phyloP scores from a whole-genome alignment of 306 rosid species.

The Urtica urens region DNA sequence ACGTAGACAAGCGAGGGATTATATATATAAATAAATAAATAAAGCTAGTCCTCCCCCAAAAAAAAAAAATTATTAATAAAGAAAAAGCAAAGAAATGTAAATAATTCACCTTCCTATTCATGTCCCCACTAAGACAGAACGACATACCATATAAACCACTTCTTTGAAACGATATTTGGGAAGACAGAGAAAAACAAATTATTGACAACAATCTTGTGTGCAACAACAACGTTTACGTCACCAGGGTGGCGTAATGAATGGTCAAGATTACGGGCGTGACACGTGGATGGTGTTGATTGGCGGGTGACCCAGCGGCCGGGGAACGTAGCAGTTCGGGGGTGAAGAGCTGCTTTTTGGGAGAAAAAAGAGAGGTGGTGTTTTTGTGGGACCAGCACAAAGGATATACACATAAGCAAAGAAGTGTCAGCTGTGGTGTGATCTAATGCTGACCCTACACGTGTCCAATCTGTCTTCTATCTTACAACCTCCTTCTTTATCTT shows the following conservation, averaged over 20 bases:
- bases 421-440: slow-evolving; percentile 1
- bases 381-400: neutral
- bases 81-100: neutral
- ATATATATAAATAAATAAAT: slow-evolving; percentile 2
- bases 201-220: neutral
- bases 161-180: neutral
- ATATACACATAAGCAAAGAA: neutral
- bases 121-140: slow-evolving; percentile 5
- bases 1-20: neutral
- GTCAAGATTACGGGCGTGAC: neutral
- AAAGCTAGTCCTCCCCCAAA: neutral
- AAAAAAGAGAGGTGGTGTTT: too few relatives aligned
- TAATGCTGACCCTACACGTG: slow-evolving; percentile 1
- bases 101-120: slow-evolving; percentile 11
- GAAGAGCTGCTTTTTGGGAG: neutral
- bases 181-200: neutral
- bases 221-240: neutral
- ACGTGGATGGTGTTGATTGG: slow-evolving; percentile 2
- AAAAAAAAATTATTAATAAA: neutral
- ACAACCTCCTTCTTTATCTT: neutral
- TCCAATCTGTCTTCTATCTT: slow-evolving; percentile 6
- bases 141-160: neutral
- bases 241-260: neutral
- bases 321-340: neutral
- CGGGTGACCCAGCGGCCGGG: neutral